Evolutionary conservation across 75 land plant genomes (phyloP), one percentile per base, ranked within the genome.

Genomic region (Adiantum capillusveneris): DNA sequence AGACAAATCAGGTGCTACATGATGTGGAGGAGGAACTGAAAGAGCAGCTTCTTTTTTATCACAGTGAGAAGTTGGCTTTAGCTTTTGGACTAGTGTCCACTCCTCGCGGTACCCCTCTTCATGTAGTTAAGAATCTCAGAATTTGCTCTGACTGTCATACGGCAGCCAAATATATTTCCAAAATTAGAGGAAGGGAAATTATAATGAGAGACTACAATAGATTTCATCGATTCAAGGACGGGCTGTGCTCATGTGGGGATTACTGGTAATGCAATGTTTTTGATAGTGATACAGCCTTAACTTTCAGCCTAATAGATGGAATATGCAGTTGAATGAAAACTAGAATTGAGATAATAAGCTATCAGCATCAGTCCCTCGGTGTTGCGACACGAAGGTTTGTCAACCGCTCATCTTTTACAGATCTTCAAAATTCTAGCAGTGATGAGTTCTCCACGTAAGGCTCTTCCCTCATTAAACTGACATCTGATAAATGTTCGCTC

Each of bases 21-120:
- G 65, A 63, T 29, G 65, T 31, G 16, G 65, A 37, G 2, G 56
- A 31, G 45, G 57, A 62, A 53, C 31, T 29, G 21, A 25, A 44
- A 30, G 65, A 51, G 24, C 56, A 50, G 17, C 31, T 36, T 30
- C 53, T 60, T 27, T 26, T 34, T 13, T 55, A 43, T 62, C 66
- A 53, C 29, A 50, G 66, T 26, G 71, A 68, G 44, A 62, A 48
- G 71, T 25, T 68, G 24, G 71, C 65, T 53, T 30, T 62, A 36
- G 71, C 71, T 26, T 68, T 50, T 39, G 66, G 67, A 21, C 56
- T 68, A 24, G 19, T 62, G 7, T 48, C 19, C 34, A 67, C 69
- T 44, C 52, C 69, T 7, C 31, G 20, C 7, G 71, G 57, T 17
- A 53, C 59, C 17, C 43, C 57, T 16, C 21, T 68, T 62, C 59